Evolutionary conservation across 2,329 filamentous ascomycete genomes (phyloP), one percentile per base, ranked within the genome.

Genomic region (Mycocentrospora acerina): DNA sequence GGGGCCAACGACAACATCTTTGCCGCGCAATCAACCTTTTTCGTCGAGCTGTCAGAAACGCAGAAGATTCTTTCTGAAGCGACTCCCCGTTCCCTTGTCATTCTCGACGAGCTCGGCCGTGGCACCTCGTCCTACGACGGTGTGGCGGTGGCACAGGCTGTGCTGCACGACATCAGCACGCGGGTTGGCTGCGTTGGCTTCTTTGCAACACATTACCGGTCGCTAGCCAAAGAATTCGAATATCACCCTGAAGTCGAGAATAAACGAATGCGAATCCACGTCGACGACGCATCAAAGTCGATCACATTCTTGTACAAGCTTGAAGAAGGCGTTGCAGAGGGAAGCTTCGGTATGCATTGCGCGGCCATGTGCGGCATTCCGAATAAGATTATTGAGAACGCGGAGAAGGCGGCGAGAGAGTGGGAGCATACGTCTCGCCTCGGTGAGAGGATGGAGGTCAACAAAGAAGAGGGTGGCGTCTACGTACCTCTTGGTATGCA

Each of bases 1-100:
- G 93, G 93, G 8, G 93, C 93, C 32, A 95, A 97, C 60, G 93
- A 98, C 80, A 97, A 97, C 68, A 98, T 98, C 57, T 97, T 98
- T 63, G 93, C 91, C 1, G 88, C 91, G 0, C 93, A 98, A 67
- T 95, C 88, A 11, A 98, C 93, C 2, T 98, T 98, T 75, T 97
- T 98, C 61, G 91, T 98, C 18, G 93, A 98, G 69, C 75, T 98
- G 2, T 90, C 90, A 0, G 93, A 98, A 67, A 98, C 93, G 0
- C 95, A 97, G 74, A 97, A 97, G 76, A 98, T 98, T 34, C 77
- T 98, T 1, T 83, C 88, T 0, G 93, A 97, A 71, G 93, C 93
- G 0, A 96, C 91, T 0, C 86, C 91, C 0, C 87, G 91, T 9
- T 96, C 90, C 0, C 81, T 98, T 1, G 93, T 98, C 38, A 98